Conservation (phyloP, 208 protist species). For the Trypanosoma boissoni region DNA sequence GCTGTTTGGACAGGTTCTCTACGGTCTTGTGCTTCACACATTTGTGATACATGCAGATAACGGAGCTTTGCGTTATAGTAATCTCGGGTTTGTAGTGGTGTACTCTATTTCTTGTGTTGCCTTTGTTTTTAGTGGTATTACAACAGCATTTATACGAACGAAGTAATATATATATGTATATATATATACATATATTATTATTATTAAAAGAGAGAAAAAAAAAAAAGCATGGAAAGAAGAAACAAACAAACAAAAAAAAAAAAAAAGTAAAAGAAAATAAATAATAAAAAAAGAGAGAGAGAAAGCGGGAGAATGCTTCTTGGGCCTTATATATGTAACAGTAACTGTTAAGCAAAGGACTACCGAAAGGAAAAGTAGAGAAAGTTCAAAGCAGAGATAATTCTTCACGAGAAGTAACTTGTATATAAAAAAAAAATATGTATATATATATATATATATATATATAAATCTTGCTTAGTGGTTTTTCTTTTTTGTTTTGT, state of each 20-base stretch:
- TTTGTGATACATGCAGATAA: slow-evolving; percentile 8
- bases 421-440: background rate
- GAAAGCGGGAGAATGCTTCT: background rate
- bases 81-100: slow-evolving; percentile 21
- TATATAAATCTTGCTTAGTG: background rate
- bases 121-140: slow-evolving; percentile 16
- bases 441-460: background rate
- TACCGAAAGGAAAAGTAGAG: background rate
- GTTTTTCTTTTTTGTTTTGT: background rate
- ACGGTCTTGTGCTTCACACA: slow-evolving; percentile 21
- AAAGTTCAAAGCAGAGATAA: background rate
- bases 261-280: background rate
- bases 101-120: slow-evolving; percentile 14
- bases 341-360: background rate
- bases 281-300: background rate
- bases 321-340: too few relatives aligned
- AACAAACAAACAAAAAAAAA: background rate
- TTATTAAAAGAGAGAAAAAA: background rate
- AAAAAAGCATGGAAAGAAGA: background rate
- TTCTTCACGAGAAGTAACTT: background rate
- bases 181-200: slow-evolving; percentile 1
- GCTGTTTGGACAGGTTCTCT: slow-evolving; percentile 27
- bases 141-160: slow-evolving; percentile 14
- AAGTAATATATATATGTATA: slow-evolving; percentile 17
- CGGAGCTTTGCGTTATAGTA: slow-evolving; percentile 9